A percentile compares a stretch with the other conserved stretches of the same genome.
These are phyloP conservation scores for Trypanosomatidae sp. DNA, from an alignment of 208 protist species.

Conservation along the genomic window DNA sequence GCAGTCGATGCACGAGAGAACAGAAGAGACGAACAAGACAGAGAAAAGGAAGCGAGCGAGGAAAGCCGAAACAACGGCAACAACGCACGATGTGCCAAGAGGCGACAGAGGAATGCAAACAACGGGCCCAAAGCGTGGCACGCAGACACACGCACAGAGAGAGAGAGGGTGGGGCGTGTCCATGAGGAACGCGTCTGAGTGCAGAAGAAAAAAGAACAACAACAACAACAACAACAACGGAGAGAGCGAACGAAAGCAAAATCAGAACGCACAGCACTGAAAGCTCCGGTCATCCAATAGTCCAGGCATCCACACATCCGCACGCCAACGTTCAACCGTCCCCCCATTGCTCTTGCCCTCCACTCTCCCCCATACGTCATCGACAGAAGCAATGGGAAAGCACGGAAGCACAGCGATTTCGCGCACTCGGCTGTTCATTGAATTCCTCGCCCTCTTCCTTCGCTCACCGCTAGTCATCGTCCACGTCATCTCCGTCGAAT, in stretches of 20 bases:
- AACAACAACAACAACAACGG: constrained; percentile 1
- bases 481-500: constrained; percentile 78
- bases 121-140: neutral
- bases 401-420: neutral
- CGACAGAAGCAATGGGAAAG: neutral
- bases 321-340: neutral
- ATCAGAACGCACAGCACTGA: neutral
- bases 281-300: neutral
- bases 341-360: neutral
- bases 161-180: too few species aligned
- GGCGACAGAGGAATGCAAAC: neutral
- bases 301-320: neutral
- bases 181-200: neutral
- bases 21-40: neutral
- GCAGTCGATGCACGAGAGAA: neutral
- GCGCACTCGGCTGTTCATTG: neutral
- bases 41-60: neutral
- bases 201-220: neutral
- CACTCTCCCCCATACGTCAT: neutral
- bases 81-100: neutral
- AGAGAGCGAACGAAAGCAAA: constrained; percentile 1
- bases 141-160: neutral
- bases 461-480: constrained; percentile 22
- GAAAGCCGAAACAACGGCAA: neutral
- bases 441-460: neutral